phyloP scores from a whole-genome alignment of 2,329 filamentous ascomycete genomes.

The Diaporthe eres region DNA sequence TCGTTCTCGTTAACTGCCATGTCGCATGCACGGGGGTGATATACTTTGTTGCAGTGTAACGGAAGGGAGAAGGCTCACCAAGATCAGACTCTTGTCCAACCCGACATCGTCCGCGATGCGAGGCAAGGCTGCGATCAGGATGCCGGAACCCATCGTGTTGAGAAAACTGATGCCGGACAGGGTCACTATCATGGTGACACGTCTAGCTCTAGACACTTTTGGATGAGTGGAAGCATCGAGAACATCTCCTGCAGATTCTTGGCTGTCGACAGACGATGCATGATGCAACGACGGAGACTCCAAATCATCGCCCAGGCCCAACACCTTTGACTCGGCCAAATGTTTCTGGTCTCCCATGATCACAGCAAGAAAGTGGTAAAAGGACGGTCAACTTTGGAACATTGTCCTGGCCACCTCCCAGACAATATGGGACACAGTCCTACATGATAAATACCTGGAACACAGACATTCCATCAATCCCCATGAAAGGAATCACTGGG shows the following conservation, averaged over 20 bases:
- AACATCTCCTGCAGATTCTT: background rate
- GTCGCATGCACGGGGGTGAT: background rate
- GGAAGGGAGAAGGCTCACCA: slow-evolving; percentile 32
- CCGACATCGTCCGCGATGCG: slow-evolving; percentile 54
- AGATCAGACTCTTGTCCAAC: slow-evolving; percentile 48
- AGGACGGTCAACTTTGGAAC: background rate
- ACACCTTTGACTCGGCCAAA: background rate
- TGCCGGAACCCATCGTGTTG: slow-evolving; percentile 55
- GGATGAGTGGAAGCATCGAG: background rate
- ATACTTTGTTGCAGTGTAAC: background rate
- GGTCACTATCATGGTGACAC: slow-evolving; percentile 50
- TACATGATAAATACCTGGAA: background rate
- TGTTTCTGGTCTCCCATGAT: background rate
- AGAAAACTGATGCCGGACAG: slow-evolving; percentile 53
- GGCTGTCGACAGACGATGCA: slow-evolving; percentile 3
- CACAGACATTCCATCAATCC: background rate
- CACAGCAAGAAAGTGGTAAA: background rate
- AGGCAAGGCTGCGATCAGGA: slow-evolving; percentile 55
- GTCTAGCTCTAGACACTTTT: slow-evolving; percentile 47
- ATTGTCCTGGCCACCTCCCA: background rate
- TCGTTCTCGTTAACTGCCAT: background rate
- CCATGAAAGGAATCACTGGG: background rate
- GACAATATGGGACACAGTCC: background rate
- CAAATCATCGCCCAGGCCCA: background rate
- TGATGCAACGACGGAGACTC: slow-evolving; percentile 1